Evolutionary conservation across 2,329 filamentous ascomycete species (phyloP).

Genomic region (Aspergillus pseudotamarii): DNA sequence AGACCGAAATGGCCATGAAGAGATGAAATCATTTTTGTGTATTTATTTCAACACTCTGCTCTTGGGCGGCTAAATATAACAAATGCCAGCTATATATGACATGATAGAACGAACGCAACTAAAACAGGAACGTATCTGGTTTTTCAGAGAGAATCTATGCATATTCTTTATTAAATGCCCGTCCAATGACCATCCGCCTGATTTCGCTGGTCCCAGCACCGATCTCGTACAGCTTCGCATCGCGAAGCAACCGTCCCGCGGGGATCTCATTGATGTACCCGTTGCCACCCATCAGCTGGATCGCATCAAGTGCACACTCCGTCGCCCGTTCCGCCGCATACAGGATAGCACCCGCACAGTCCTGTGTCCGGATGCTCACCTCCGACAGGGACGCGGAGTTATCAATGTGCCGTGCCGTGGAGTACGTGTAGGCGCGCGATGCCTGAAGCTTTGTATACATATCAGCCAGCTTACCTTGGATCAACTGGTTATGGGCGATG

Average conservation of each 20-base stretch:
- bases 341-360: conserved; percentile 91
- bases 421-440: conserved; percentile 82
- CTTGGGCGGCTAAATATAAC: conserved; percentile 8
- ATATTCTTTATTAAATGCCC: conserved; percentile 88
- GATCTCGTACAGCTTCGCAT: conserved; percentile 88
- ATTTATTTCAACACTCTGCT: not conserved
- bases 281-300: conserved; percentile 92
- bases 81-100: not conserved
- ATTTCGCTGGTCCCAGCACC: conserved; percentile 96
- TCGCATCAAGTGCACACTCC: conserved; percentile 81
- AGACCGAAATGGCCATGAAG: conserved; percentile 5
- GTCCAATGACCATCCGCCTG: conserved; percentile 88
- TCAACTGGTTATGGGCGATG: conserved; percentile 87
- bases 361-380: conserved; percentile 72
- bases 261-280: conserved; percentile 96
- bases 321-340: conserved; percentile 88
- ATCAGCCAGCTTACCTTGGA: conserved; percentile 91
- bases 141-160: conserved; percentile 29
- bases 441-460: conserved; percentile 96
- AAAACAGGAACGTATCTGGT: not conserved
- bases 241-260: conserved; percentile 78
- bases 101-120: not conserved
- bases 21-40: conserved; percentile 20
- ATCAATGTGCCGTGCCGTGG: conserved; percentile 77
- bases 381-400: conserved; percentile 58